A percentile compares a stretch with the other conserved stretches of the same genome.
Evolutionary conservation across 345 rosid species (phyloP).

Genomic region (Erodium maritimum): DNA sequence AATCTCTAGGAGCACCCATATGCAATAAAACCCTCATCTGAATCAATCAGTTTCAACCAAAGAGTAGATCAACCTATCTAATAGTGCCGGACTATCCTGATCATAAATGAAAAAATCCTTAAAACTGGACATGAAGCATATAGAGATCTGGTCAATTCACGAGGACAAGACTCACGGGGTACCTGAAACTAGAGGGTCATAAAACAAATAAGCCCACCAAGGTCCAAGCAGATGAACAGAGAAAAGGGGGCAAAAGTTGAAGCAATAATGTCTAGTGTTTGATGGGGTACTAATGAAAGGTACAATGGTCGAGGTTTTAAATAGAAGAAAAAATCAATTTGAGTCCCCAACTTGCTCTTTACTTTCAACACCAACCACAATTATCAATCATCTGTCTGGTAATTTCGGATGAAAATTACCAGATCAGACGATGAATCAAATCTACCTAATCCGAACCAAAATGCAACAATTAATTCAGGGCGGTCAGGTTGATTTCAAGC

Average conservation of each 20-base stretch:
- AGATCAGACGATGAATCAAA: neutral
- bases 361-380: neutral
- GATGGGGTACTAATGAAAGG: neutral
- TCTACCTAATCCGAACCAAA: neutral
- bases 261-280: neutral
- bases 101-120: neutral
- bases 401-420: neutral
- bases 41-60: neutral
- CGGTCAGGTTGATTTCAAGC: neutral
- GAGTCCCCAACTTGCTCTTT: neutral
- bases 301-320: neutral
- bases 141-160: neutral
- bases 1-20: neutral
- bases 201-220: neutral
- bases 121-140: too few species aligned
- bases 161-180: neutral
- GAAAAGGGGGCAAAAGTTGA: neutral
- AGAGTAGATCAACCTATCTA: neutral
- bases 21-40: too few species aligned
- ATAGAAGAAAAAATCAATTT: neutral
- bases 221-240: neutral
- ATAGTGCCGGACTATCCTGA: neutral
- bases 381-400: neutral
- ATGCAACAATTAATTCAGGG: neutral
- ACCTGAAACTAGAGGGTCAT: too few species aligned